Conservation (phyloP, 2,329 filamentous ascomycete species). For the Epichloe gansuensis region DNA sequence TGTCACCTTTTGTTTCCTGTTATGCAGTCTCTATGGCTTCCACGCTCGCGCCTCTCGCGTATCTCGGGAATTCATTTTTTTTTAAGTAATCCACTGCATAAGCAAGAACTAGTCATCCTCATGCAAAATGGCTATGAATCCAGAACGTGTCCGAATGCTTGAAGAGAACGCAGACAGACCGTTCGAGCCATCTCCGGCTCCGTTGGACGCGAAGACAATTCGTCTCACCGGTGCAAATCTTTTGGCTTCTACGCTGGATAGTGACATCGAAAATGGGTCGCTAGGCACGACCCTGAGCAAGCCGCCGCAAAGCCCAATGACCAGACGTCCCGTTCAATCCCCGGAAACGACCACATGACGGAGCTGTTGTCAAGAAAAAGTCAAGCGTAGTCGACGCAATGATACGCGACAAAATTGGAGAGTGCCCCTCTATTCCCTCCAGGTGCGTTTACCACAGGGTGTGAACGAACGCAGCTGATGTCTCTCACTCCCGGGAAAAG, state of each 20-base stretch:
- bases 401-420: background rate
- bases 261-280: background rate
- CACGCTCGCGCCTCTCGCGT: background rate
- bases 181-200: background rate
- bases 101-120: background rate
- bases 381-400: background rate
- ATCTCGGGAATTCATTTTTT: too few relatives aligned
- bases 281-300: too few relatives aligned
- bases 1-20: background rate
- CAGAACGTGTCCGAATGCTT: conserved; percentile 16
- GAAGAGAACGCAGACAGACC: conserved; percentile 5
- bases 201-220: background rate
- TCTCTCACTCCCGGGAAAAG: background rate
- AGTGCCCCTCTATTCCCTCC: background rate
- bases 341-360: background rate
- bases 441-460: background rate
- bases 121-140: conserved; percentile 12
- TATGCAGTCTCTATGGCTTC: too few relatives aligned
- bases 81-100: background rate
- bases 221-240: conserved; percentile 5
- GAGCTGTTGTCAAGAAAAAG: background rate
- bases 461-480: background rate
- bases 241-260: background rate
- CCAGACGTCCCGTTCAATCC: too few relatives aligned
- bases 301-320: background rate